Base-by-base conservation (phyloP, 345 rosid genomes). In the Alliaria petiolata region DNA sequence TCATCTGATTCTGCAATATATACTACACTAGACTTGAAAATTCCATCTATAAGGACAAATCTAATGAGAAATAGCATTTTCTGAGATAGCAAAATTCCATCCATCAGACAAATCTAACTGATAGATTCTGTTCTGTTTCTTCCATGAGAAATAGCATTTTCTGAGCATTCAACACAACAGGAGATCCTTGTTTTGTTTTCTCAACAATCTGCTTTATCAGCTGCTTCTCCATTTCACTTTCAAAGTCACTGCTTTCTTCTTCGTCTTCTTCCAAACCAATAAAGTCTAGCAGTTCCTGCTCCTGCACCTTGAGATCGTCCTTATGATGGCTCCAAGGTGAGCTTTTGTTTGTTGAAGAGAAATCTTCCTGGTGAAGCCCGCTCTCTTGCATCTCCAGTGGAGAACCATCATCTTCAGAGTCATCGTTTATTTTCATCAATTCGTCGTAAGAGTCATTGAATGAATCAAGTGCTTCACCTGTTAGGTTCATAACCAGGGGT, bases 151-250 rank as follows among this genome's bases (percentile, higher is more conserved):
- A 81, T 63, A 91, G 49, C 74, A 81, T 33, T n/a, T 74, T 83
- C 74, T 85, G 95, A 46, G 95, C 97, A 71, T 89, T 86, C 59
- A 87, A 26, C 77, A 91, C 76, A 26, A 62, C 89, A 10, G 95
- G 93, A 54, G 90, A 83, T 17, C 95, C 95, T 82, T 81, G 85
- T 82, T 81, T 93, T 59, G 88, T 85, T 78, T 85, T 85, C 84
- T 93, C 96, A 56, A 91, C 87, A 73, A 91, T 86, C 74, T 89
- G 95, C 76, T 86, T 80, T 61, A 93, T 93, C 75, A 93, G 62
- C 55, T 77, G 81, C 82, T 81, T 84, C 85, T 85, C 90, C 76
- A 82, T 76, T 69, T 87, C 95, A 59, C 70, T 88, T 54, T 82
- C 86, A 15, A 65, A 73, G 46, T 83, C 83, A 9, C 89, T 84